Evolutionary conservation across 345 rosid species (phyloP), one percentile per base, ranked within the genome.

Genomic region (Pistacia atlantica): DNA sequence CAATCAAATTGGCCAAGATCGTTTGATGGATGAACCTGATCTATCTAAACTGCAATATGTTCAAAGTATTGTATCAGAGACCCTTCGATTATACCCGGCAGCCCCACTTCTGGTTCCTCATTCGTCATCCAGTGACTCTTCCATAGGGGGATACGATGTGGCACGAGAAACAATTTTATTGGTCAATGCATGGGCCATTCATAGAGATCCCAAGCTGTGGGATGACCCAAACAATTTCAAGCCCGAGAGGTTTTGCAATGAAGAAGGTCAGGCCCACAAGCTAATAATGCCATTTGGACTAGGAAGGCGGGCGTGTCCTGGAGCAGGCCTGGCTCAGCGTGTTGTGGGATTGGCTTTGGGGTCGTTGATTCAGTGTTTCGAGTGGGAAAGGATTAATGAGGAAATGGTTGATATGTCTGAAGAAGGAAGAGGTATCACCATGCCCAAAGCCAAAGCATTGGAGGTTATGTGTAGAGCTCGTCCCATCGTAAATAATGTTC

Each of bases 161-260:
- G 87, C 90, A 7, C 74, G 78, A 18, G 83, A 79, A 70, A 83
- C 91, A n/a, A 85, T 81, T 3, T 75, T 92, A 4, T 55, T 89
- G 22, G 84, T 84, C 12, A 90, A 90, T 61, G 74, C 83, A 4
- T 92, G 91, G 93, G 84, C 89, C 51, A 86, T 92, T 17, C 94
- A 89, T 3, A 79, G 90, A 71, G 93, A 92, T 62, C 87, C 91
- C 0, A 48, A 9, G 11, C 0, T 79, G 0, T 89, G 93, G 93
- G 83, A 89, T 0, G 83, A 89, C 16, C 58, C 84, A 86, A 0
- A 56, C 9, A 78, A 65, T 31, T 90, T 90, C 33, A 79, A 59
- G 75, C 95, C 93, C 0, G 92, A 88, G 72, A 82, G 93, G 71
- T 89, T 87, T 22, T 83, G 82, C 7, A 54, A 46, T 2, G 66